Conservation (phyloP, 176 grass and related monocot species). For the Stipa capillata region DNA sequence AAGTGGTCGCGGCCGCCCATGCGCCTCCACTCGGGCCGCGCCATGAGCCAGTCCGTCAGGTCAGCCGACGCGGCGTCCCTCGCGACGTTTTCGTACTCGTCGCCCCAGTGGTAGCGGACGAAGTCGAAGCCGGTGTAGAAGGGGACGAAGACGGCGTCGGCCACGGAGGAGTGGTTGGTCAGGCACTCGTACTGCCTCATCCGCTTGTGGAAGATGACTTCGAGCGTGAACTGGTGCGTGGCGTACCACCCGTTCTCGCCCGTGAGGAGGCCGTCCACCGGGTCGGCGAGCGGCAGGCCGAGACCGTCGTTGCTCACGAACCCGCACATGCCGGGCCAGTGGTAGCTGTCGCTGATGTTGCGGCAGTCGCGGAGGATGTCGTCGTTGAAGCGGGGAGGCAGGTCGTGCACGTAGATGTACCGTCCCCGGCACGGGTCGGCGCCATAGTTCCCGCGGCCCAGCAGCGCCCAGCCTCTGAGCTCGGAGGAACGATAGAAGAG, state of each 20-base stretch:
- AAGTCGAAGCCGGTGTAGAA: constrained; percentile 60
- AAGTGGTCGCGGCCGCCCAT: constrained; percentile 41
- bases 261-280: constrained; percentile 18
- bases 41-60: constrained; percentile 13
- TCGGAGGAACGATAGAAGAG: no score
- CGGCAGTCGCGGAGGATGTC: constrained; percentile 49
- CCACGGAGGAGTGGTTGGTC: constrained; percentile 38
- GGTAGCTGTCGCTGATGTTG: constrained; percentile 24
- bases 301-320: constrained; percentile 28
- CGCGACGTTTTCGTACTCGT: neutral
- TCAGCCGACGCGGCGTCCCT: constrained; percentile 22
- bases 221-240: constrained; percentile 45
- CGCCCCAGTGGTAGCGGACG: constrained; percentile 51
- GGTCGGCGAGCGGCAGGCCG: constrained; percentile 22
- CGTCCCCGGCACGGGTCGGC: neutral
- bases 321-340: constrained; percentile 50
- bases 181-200: constrained; percentile 59
- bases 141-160: constrained; percentile 48
- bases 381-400: constrained; percentile 52
- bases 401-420: constrained; percentile 58
- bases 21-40: constrained; percentile 15
- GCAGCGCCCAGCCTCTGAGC: no score
- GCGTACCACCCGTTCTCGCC: constrained; percentile 41
- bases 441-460: no score
- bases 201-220: constrained; percentile 54